Percentiles rank a stretch among this genome's conserved stretches.
Conservation (phyloP, 2,329 filamentous ascomycete genomes). For the Lasiodiplodia sp. region DNA sequence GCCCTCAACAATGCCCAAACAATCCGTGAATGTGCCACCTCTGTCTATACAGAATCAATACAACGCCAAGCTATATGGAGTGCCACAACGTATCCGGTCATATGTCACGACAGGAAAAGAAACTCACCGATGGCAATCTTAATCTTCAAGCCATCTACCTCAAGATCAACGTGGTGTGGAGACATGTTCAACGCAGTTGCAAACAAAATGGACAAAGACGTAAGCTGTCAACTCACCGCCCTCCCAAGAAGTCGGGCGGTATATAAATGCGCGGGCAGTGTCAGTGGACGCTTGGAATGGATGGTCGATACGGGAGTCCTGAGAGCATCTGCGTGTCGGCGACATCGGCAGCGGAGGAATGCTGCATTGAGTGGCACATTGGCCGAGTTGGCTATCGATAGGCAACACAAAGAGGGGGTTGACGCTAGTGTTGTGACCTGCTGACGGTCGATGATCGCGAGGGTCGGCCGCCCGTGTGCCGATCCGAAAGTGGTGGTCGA, state of each 20-base stretch:
- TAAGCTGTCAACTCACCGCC: neutral
- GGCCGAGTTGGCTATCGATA: neutral
- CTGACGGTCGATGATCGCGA: neutral
- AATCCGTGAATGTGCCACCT: slow-evolving; percentile 36
- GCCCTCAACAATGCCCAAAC: slow-evolving; percentile 35
- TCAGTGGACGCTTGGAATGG: neutral
- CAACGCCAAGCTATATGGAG: no score
- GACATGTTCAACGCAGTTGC: neutral
- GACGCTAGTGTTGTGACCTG: neutral
- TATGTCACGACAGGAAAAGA: neutral
- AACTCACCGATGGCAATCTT: slow-evolving; percentile 20
- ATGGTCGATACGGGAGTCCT: neutral
- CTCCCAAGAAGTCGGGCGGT: neutral
- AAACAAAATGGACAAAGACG: neutral
- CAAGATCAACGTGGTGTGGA: neutral
- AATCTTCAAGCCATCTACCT: slow-evolving; percentile 18
- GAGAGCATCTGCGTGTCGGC: neutral
- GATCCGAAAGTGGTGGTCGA: slow-evolving; percentile 18
- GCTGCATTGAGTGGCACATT: neutral
- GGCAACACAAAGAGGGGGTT: neutral
- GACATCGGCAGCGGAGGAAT: neutral
- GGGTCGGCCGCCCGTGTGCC: slow-evolving; percentile 1
- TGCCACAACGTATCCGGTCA: neutral
- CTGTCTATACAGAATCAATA: slow-evolving; percentile 29
- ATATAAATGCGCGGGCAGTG: neutral